phyloP scores from a whole-genome alignment of 1,284 basidiomycete species.

The Leccinum huronense region DNA sequence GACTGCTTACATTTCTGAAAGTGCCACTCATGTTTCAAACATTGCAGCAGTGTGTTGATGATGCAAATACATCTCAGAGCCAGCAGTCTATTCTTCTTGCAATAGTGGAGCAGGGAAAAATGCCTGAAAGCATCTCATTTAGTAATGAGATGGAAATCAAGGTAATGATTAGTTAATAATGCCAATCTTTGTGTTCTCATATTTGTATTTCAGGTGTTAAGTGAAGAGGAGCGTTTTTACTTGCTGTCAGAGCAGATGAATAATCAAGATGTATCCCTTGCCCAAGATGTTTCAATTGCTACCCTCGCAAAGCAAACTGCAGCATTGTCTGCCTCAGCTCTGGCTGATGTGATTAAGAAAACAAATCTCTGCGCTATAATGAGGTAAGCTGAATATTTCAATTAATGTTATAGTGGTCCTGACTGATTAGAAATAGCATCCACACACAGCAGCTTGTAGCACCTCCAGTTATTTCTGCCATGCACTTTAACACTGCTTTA shows the following conservation, averaged over 20 bases:
- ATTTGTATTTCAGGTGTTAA: conserved; percentile 61
- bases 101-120: conserved; percentile 67
- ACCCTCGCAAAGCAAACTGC: conserved; percentile 87
- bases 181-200: conserved; percentile 9
- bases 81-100: conserved; percentile 73
- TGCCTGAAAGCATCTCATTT: conserved; percentile 76
- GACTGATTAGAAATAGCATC: conserved; percentile 9
- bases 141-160: conserved; percentile 85
- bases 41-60: conserved; percentile 66
- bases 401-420: background rate
- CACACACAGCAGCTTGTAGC: conserved; percentile 1
- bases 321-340: conserved; percentile 84
- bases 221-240: conserved; percentile 68
- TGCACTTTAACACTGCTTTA: conserved; percentile 76
- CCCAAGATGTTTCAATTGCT: conserved; percentile 77
- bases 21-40: conserved; percentile 63
- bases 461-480: conserved; percentile 33
- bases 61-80: conserved; percentile 51
- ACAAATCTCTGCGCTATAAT: conserved; percentile 62
- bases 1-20: conserved; percentile 4
- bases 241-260: conserved; percentile 23
- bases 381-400: conserved; percentile 35
- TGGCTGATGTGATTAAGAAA: conserved; percentile 68
- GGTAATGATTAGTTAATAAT: conserved; percentile 41
- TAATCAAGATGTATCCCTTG: conserved; percentile 38